Evolutionary conservation across 2,329 filamentous ascomycete species (phyloP).

Genomic region (Fusarium armeniacum): DNA sequence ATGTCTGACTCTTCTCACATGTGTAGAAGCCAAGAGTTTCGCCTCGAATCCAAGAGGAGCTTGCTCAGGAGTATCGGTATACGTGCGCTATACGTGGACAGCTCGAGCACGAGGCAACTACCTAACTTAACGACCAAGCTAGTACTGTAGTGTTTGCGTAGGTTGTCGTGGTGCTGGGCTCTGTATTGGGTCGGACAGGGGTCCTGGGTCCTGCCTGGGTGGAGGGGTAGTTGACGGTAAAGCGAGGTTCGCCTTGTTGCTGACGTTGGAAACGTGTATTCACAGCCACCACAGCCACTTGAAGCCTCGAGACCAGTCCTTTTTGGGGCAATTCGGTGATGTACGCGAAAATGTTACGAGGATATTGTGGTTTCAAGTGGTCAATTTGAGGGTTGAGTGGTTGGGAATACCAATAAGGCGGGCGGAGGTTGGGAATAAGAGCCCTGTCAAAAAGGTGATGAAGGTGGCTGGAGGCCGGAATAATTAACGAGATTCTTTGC

Average conservation of each 20-base stretch:
- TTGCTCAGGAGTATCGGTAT: slow-evolving; percentile 31
- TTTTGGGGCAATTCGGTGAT: slow-evolving; percentile 21
- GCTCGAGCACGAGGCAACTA: slow-evolving; percentile 42
- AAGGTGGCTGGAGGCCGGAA: slow-evolving; percentile 39
- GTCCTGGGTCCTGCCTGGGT: slow-evolving; percentile 5
- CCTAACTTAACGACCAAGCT: slow-evolving; percentile 43
- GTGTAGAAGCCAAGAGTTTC: slow-evolving; percentile 38
- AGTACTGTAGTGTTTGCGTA: slow-evolving; percentile 33
- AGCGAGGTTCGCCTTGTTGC: slow-evolving; percentile 34
- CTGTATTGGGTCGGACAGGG: slow-evolving; percentile 39
- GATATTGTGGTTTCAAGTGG: slow-evolving; percentile 39
- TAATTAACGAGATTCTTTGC: slow-evolving; percentile 7
- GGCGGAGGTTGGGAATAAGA: slow-evolving; percentile 38
- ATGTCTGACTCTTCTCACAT: slow-evolving; percentile 35
- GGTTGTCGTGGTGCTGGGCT: slow-evolving; percentile 27
- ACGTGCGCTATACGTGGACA: slow-evolving; percentile 47
- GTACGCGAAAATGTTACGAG: slow-evolving; percentile 29
- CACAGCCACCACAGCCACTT: slow-evolving; percentile 43
- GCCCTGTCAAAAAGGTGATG: slow-evolving; percentile 22
- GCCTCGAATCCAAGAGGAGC: slow-evolving; percentile 30
- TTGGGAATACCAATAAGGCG: slow-evolving; percentile 22
- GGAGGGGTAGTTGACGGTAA: slow-evolving; percentile 34
- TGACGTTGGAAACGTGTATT: slow-evolving; percentile 35
- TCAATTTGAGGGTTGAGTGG: slow-evolving; percentile 30
- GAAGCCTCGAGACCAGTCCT: slow-evolving; percentile 9